Base-by-base conservation (phyloP, 768 basidiomycete genomes). In the Porphyrellus cyaneotinctus region DNA sequence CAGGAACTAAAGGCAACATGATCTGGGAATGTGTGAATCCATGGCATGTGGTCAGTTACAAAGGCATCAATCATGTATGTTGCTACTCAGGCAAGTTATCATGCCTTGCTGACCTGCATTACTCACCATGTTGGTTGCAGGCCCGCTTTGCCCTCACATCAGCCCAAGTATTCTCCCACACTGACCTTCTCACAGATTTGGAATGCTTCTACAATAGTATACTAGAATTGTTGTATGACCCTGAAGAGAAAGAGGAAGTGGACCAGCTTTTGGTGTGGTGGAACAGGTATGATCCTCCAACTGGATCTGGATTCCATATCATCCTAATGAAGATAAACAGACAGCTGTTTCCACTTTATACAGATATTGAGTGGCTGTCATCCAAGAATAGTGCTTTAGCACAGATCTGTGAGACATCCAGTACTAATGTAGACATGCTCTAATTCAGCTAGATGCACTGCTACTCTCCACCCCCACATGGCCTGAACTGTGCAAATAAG, bases 171-270 rank as follows among this genome's bases (percentile, higher is more conserved):
- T 53, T 53, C 9, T 53, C 45, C 4, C 18, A 20, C 23, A 53
- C 39, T 6, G 46, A 53, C 26, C 32, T 53, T 2, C 4, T 30
- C 4, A 53, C 45, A 2, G 38, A 53, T 18, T 53, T 31, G 0
- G 45, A 53, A 13, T 24, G n/a, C 2, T 53, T 47, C 15, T 53
- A 53, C 17, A 36, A 35, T 18, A 24, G 13, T 11, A 53, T 53
- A 5, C n/a, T 53, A 2, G 45, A 53, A 2, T 15, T 52, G 11
- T 38, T 52, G 9, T n/a, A 52, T 4, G 45, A 52, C 11, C 38
- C 14, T 11, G 31, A 42, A 7, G 39, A 49, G 49, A 42, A 24
- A 13, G 49, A 45, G 12, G 31, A 45, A 14, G 33, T 46, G 12
- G 45, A 46, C 33, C 45, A 35, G 22, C 22, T 46, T 5, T 4